Evolutionary conservation across 306 rosid species (phyloP), one percentile per base, ranked within the genome.

Genomic region (Acacia acuminata): DNA sequence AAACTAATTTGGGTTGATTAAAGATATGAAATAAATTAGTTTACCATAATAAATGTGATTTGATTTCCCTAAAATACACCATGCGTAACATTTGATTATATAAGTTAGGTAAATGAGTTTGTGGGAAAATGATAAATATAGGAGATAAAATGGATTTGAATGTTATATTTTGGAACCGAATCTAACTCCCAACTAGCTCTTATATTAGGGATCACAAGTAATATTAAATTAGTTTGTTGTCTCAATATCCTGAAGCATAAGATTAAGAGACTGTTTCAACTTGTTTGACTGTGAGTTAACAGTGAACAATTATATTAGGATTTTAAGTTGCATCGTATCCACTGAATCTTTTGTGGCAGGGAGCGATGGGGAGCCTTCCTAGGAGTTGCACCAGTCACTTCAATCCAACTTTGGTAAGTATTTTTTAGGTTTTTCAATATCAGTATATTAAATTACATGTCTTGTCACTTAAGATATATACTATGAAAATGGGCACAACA

Each of bases 321-420:
- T 40, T 40, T 19, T 68, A 38, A 67, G 30, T 40, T 9, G 30
- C 24, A 0, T 34, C 48, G 17, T 38, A 68, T 36, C 7, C 7
- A n/a, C 24, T 58, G 30, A 16, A n/a, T 79, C 9, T 76, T 58
- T 58, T 55, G 36, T 79, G 68, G 55, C 47, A 90, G 94, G 89
- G 72, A 58, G 82, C 88, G 38, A 73, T 79, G 74, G 88, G 80
- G 77, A 84, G 77, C 84, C 87, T 90, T 44, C 91, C 94, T n/a
- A 71, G 44, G 43, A 85, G 88, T 36, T 90, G 94, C 76, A 78
- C 76, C 51, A 72, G 77, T 80, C 86, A 74, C 71, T 65, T 84
- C 71, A 86, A 88, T 81, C 91, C 94, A 64, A 83, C 88, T 64
- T 79, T 69, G 84, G 91, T 90, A 78, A 83, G 51, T 61, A 19